Conservation (phyloP, 2,329 filamentous ascomycete species). For the Penicillium sp. region DNA sequence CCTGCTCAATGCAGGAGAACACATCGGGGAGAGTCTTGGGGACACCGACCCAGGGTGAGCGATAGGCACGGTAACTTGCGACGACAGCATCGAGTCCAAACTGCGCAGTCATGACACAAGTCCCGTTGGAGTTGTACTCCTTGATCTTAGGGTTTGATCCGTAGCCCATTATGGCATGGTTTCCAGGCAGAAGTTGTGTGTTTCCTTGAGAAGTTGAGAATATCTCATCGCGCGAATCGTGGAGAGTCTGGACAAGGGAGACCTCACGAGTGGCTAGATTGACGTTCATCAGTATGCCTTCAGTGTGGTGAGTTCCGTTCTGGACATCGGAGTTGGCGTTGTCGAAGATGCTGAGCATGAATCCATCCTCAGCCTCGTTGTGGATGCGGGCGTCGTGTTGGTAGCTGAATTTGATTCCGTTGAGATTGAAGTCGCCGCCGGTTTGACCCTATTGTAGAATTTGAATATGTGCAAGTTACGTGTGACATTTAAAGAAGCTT, state of each 20-base stretch:
- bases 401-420: conserved; percentile 23
- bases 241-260: neutral
- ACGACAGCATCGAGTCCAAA: conserved; percentile 26
- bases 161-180: conserved; percentile 10
- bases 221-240: conserved; percentile 1
- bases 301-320: neutral
- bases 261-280: conserved; percentile 7
- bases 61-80: conserved; percentile 29
- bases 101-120: conserved; percentile 29
- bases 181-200: conserved; percentile 9
- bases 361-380: conserved; percentile 22
- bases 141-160: conserved; percentile 23
- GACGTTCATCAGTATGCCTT: conserved; percentile 15
- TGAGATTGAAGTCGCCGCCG: conserved; percentile 23
- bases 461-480: neutral
- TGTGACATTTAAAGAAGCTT: neutral
- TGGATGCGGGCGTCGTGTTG: conserved; percentile 33
- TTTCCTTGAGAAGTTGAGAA: conserved; percentile 15
- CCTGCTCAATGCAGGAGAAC: conserved; percentile 12
- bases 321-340: conserved; percentile 22
- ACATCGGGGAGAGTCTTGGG: conserved; percentile 17
- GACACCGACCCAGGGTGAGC: conserved; percentile 19
- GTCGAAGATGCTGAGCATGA: conserved; percentile 29
- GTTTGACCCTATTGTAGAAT: conserved; percentile 17
- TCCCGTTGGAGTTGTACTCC: conserved; percentile 27